Evolutionary conservation across 2,329 filamentous ascomycete species (phyloP), one percentile per base, ranked within the genome.

Genomic region (Beauveria brongniartii): DNA sequence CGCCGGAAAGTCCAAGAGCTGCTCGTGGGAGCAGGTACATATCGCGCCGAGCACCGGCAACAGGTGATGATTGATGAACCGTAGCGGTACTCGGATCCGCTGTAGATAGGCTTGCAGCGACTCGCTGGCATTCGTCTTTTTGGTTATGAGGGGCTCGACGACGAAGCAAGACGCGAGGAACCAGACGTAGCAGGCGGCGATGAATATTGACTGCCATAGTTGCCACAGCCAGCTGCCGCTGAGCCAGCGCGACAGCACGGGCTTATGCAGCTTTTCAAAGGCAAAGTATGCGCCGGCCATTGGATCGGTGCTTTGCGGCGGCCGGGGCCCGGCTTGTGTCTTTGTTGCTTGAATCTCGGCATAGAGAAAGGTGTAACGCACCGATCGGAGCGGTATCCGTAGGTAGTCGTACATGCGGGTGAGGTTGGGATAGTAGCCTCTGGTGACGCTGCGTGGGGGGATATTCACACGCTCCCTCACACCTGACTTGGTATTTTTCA

Each of bases 361-460:
- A 61, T 85, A 81, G 44, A 75, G 75, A 67, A 81, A 86, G 2
- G 84, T 69, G 64, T 85, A 85, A 18, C 73, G 75, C 59, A 82
- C 75, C 14, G 75, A 71, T 46, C 77, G 75, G 62, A 82, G 81
- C 6, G 71, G 70, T 14, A 86, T 73, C 2, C 73, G 76, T 3
- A 87, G 70, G 64, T 83, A 73, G 28, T 80, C 73, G 68, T 86
- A 86, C 78, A 87, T 81, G 28, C 74, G 73, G 63, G 75, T 77
- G 54, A 86, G 70, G 63, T 84, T 82, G 52, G 70, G 68, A 66
- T 86, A 85, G 69, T 82, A 86, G 22, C 75, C 73, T 8, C 68
- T 70, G 0, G 72, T 71, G 59, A 68, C 69, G 4, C 72, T 72
- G 28, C 75, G 73, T 70, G 74, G 74, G 5, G 75, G 75, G 5